These are phyloP conservation scores for Diplocarpon rosae DNA, from an alignment of 2,329 filamentous ascomycete species.

Conservation along the genomic window DNA sequence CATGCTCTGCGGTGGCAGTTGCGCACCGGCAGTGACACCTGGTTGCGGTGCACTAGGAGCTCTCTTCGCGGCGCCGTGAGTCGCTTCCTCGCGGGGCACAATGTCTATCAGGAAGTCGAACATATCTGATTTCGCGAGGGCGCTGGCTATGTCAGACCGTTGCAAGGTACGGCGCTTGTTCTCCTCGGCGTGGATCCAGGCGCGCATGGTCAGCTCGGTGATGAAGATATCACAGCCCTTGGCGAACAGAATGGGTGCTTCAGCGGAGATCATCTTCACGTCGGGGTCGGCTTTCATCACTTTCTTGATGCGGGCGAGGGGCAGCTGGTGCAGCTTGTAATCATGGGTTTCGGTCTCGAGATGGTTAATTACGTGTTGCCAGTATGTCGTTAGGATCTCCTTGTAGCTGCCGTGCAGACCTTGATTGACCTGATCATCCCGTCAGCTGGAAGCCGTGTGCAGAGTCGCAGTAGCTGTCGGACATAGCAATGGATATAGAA, in stretches of 20 bases:
- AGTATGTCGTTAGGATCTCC: slow-evolving; percentile 96
- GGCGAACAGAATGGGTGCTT: slow-evolving; percentile 93
- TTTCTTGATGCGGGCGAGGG: slow-evolving; percentile 97
- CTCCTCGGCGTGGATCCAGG: slow-evolving; percentile 98
- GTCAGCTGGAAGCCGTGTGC: slow-evolving; percentile 16
- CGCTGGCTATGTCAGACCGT: slow-evolving; percentile 90
- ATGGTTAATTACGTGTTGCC: slow-evolving; percentile 96
- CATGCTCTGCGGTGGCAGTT: slow-evolving; percentile 43
- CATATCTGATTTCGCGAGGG: slow-evolving; percentile 96
- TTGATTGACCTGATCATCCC: slow-evolving; percentile 66
- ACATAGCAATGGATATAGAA: neutral
- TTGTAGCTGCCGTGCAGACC: slow-evolving; percentile 86
- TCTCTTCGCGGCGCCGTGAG: slow-evolving; percentile 66
- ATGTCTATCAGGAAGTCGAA: slow-evolving; percentile 99
- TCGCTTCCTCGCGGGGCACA: slow-evolving; percentile 87
- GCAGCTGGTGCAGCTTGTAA: slow-evolving; percentile 96
- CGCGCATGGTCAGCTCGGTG: slow-evolving; percentile 96
- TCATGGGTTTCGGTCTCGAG: slow-evolving; percentile 92
- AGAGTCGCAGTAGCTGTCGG: slow-evolving; percentile 15
- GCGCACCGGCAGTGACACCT: slow-evolving; percentile 36
- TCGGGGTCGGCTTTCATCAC: slow-evolving; percentile 99
- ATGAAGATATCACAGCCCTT: slow-evolving; percentile 99
- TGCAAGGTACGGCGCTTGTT: slow-evolving; percentile 95
- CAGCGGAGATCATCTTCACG: slow-evolving; percentile 99
- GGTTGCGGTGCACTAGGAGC: slow-evolving; percentile 35